Evolutionary conservation across 1,284 basidiomycete species (phyloP), one percentile per base, ranked within the genome.

Genomic region (Rhodotorula sp.): DNA sequence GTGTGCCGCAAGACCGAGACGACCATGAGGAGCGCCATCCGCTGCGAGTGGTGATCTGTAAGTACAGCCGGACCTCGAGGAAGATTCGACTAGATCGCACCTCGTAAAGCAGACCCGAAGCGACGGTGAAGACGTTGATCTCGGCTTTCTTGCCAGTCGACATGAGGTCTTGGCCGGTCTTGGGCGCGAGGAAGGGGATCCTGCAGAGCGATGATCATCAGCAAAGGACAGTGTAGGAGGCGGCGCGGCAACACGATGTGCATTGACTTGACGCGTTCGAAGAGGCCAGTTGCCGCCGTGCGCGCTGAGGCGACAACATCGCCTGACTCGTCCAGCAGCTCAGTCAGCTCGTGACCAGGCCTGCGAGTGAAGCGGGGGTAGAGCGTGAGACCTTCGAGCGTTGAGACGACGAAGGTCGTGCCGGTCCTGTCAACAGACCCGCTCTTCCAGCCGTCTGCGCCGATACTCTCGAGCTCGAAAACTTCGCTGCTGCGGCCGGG

Each of bases 101-200:
- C 86, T 99, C 95, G 77, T 99, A 99, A 8, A 99, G 83, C 62
- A 97, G 83, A 0, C 96, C 95, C 8, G 93, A 96, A 20, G 96
- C 96, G 31, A 99, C 94, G 0, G 95, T 99, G 81, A 99, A 99
- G 76, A 99, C 95, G 79, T 99, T 99, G 82, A 99, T 96, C 53
- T 94, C 91, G 10, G 93, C 93, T 72, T 88, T 87, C 47, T 80
- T 79, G 28, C 34, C 57, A 10, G 54, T 61, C 9, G 63, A 18
- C 16, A 75, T n/a, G 18, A 65, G 30, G 15, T 48, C 57, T 0
- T 20, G 50, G 20, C 40, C 9, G 18, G 50, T 4, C 4, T 37
- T 55, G 4, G 70, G 53, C 0, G 62, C 67, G 31, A 77, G 65
- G 67, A 76, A 76, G 16, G 75, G 68, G 9, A 72, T 50, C 66